Conservation (phyloP, 805 yeast species). For the Candida stauntonica region DNA sequence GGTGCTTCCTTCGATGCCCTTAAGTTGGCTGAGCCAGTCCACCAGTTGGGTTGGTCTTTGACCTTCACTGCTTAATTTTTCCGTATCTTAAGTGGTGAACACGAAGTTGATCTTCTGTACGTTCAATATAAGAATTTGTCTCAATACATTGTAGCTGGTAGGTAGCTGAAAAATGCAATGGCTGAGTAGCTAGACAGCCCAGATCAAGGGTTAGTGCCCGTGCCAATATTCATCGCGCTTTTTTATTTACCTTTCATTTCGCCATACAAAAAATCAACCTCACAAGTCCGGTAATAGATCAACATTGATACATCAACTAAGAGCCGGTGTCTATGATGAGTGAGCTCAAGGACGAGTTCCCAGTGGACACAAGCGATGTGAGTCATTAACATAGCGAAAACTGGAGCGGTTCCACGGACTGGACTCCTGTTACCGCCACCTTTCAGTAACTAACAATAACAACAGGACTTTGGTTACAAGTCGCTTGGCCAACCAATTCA, state of each 20-base stretch:
- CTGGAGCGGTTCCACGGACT: too few species aligned
- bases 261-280: background rate
- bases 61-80: conserved; percentile 76
- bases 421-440: too few species aligned
- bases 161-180: too few species aligned
- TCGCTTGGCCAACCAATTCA: conserved; percentile 30
- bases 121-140: too few species aligned
- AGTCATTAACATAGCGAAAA: too few species aligned
- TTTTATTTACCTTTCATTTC: too few species aligned
- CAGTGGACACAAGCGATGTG: conserved; percentile 19
- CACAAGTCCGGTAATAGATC: background rate
- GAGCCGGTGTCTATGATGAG: conserved; percentile 13
- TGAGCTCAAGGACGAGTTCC: conserved; percentile 18
- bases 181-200: too few species aligned
- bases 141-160: background rate
- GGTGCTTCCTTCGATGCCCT: conserved; percentile 97
- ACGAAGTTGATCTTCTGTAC: conserved; percentile 10
- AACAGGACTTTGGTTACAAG: conserved; percentile 42
- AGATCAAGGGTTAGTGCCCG: too few species aligned
- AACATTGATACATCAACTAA: background rate
- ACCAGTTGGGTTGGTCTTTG: conserved; percentile 94
- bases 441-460: conserved; percentile 10
- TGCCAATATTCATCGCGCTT: too few species aligned
- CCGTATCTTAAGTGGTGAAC: background rate
- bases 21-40: conserved; percentile 93